Evolutionary conservation across 148 eudicot genomes (phyloP), one percentile per base, ranked within the genome.

Genomic region (Spergularia marina): DNA sequence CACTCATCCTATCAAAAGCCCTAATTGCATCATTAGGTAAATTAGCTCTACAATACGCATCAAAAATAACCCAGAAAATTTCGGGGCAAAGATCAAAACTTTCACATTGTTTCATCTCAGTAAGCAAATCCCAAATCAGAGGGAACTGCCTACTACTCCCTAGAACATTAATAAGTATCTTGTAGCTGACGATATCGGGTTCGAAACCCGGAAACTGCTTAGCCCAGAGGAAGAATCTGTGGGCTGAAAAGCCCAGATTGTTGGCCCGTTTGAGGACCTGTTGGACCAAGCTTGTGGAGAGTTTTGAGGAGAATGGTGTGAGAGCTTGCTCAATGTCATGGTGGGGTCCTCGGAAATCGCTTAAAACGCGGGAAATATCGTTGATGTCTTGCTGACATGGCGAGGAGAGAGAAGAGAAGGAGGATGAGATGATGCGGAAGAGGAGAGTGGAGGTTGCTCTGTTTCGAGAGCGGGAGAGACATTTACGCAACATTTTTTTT

Each of bases 221-320:
- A 47, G 96, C 96, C 96, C 96, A 91, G 4, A 82, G 68, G 44
- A 93, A 91, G 90, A 93, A 89, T 68, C 93, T 83, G 63, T 90
- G 96, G 17, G 96, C 91, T 7, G 98, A 82, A 70, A 89, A 89
- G 0, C 88, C 91, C 10, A 91, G 87, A 68, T 86, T 86, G 75
- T 82, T 89, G 75, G 96, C 86, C 17, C 98, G 68, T 82, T 93
- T 93, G 30, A 91, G 76, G 3, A 89, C 90, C 66, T 91, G 93
- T 69, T 90, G 85, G 40, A 93, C 91, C 40, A 88, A 74, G 41
- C 67, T 20, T 7, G 91, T 44, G 47, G 90, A 74, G 20, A 91
- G 67, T n/a, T 74, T 72, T 1, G 86, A 52, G 40, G 89, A 78
- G 65, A 83, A 90, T 34, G 91, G 89, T 11, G 72, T 20, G 58